Evolutionary conservation across 2,329 filamentous ascomycete species (phyloP).

Genomic region (Xylariaceae sp.): DNA sequence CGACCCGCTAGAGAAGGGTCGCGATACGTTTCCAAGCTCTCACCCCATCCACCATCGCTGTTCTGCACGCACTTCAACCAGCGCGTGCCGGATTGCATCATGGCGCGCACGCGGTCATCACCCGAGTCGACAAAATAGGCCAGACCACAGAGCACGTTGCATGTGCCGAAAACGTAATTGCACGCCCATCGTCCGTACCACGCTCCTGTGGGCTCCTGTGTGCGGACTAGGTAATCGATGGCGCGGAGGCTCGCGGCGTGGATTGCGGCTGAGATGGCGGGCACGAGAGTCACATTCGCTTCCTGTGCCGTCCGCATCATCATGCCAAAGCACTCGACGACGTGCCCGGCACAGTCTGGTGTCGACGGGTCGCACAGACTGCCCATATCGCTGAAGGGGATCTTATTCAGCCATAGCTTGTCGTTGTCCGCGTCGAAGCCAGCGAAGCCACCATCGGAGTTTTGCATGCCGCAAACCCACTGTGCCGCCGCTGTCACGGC

Average conservation of each 20-base stretch:
- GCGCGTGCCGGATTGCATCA: neutral
- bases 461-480: neutral
- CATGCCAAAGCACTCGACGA: neutral
- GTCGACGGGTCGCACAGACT: constrained; percentile 33
- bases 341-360: constrained; percentile 33
- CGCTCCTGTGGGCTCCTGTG: neutral
- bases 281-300: neutral
- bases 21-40: neutral
- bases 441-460: constrained; percentile 28
- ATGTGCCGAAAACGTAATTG: neutral
- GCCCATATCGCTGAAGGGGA: constrained; percentile 37
- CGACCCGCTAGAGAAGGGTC: neutral
- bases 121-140: neutral
- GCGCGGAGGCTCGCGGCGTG: neutral
- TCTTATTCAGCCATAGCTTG: constrained; percentile 32
- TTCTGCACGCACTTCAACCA: neutral
- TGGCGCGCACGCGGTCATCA: neutral
- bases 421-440: constrained; percentile 36
- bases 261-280: neutral
- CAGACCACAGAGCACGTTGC: neutral
- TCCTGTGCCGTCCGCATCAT: neutral
- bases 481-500: neutral
- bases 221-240: neutral
- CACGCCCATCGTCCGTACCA: neutral
- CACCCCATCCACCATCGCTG: neutral